These are phyloP conservation scores for Glomus cerebriforme DNA, from an alignment of 192 early-diverging fungal genomes.

Conservation along the genomic window DNA sequence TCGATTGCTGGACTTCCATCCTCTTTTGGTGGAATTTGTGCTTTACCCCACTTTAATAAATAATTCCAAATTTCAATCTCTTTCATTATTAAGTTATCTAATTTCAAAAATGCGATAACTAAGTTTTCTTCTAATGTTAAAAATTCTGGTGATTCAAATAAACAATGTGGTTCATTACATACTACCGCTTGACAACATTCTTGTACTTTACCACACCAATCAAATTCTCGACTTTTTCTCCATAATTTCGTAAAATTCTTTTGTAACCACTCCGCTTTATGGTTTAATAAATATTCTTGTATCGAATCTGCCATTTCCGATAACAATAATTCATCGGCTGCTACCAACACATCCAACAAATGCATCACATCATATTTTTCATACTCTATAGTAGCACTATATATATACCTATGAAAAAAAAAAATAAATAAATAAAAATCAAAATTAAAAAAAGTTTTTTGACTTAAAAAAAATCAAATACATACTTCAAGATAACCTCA, in stretches of 20 bases:
- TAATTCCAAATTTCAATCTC: slow-evolving; percentile 8
- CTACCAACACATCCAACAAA: slow-evolving; percentile 11
- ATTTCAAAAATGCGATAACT: background rate
- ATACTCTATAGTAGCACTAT: background rate
- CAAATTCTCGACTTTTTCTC: background rate
- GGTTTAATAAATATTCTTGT: background rate
- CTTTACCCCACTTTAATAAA: background rate
- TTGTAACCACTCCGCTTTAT: slow-evolving; percentile 5
- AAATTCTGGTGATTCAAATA: slow-evolving; percentile 5
- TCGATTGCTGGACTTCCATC: background rate
- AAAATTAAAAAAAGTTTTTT: too few relatives aligned
- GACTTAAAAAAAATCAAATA: background rate
- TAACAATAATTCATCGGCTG: slow-evolving; percentile 7
- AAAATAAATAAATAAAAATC: too few relatives aligned
- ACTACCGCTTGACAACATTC: slow-evolving; percentile 1
- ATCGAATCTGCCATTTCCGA: slow-evolving; percentile 5
- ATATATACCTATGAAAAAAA: background rate
- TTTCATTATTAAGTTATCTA: background rate
- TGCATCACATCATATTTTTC: slow-evolving; percentile 7
- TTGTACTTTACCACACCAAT: slow-evolving; percentile 13
- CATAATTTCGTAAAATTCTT: background rate
- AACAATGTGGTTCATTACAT: background rate
- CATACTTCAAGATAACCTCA: background rate
- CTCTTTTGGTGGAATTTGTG: background rate
- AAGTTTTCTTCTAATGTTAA: slow-evolving; percentile 1